A percentile compares a stretch with the other conserved stretches of the same genome.
Conservation (phyloP, 371 early-diverging fungal genomes). For the Mortierella sp. region DNA sequence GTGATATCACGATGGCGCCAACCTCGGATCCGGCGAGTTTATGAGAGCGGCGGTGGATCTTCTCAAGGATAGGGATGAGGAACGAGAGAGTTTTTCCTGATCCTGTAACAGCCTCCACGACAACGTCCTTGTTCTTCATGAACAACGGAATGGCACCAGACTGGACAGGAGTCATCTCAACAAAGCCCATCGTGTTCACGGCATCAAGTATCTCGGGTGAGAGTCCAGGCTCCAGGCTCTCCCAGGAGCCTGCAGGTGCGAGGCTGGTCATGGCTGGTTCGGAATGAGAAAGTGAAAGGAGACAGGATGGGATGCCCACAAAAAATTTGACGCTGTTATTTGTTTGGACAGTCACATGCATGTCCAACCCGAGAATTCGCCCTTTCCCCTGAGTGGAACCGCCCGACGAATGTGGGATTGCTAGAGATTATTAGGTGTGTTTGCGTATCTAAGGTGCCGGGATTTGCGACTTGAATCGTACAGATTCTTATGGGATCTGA, state of each 20-base stretch:
- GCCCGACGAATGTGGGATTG: no score
- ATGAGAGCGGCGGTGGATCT: constrained; percentile 71
- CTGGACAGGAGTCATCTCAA: constrained; percentile 90
- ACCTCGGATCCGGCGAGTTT: constrained; percentile 77
- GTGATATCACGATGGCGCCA: constrained; percentile 94
- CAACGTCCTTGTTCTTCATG: constrained; percentile 95
- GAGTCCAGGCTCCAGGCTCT: constrained; percentile 56
- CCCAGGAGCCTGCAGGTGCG: constrained; percentile 61
- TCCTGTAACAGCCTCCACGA: constrained; percentile 99
- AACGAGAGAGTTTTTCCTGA: constrained; percentile 99
- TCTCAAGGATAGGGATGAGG: constrained; percentile 95
- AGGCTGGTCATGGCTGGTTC: constrained; percentile 41
- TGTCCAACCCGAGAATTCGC: no score
- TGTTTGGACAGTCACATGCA: no score
- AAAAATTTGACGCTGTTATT: no score
- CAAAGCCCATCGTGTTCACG: constrained; percentile 65
- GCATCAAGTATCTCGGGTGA: constrained; percentile 51
- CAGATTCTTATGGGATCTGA: no score
- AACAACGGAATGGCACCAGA: constrained; percentile 89
- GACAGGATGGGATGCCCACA: no score
- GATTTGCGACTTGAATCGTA: no score
- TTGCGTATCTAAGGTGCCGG: no score
- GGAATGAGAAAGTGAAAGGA: no score
- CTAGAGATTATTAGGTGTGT: no score
- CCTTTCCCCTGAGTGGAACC: no score